Evolutionary conservation across 495 filamentous ascomycete genomes (phyloP).

Genomic region (Hypoxylon fuscum): DNA sequence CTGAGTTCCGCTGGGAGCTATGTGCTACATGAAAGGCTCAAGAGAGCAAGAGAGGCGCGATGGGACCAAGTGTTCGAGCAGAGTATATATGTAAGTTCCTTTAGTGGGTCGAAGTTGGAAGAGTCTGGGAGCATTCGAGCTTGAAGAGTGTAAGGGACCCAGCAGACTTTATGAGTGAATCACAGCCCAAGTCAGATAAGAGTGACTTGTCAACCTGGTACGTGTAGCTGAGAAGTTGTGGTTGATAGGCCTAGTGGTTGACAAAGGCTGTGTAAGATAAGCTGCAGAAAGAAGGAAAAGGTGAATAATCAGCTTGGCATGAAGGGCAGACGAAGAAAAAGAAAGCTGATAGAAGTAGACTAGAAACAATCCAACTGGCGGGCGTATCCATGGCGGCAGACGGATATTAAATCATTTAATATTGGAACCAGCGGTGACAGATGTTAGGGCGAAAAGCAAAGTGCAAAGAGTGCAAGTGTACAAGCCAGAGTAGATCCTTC

Average conservation of each 20-base stretch:
- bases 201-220: conserved; percentile 27
- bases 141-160: conserved; percentile 1
- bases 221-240: conserved; percentile 4
- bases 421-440: conserved; percentile 48
- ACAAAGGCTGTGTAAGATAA: conserved; percentile 35
- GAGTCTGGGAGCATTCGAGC: not conserved
- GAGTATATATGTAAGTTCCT: conserved; percentile 13
- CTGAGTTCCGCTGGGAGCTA: conserved; percentile 6
- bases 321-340: conserved; percentile 9
- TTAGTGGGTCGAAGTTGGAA: not conserved
- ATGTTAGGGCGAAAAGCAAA: conserved; percentile 47
- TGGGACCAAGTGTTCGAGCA: not conserved
- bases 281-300: conserved; percentile 23
- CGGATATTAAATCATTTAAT: conserved; percentile 51
- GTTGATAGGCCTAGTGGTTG: conserved; percentile 31
- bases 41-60: conserved; percentile 3
- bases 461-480: conserved; percentile 20
- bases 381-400: conserved; percentile 44
- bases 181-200: conserved; percentile 10
- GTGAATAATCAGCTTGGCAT: conserved; percentile 32
- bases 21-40: conserved; percentile 34
- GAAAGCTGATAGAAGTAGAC: conserved; percentile 39
- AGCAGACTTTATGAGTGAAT: conserved; percentile 21
- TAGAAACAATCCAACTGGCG: conserved; percentile 32
- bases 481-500: conserved; percentile 46